phyloP scores from a whole-genome alignment of 2,329 filamentous ascomycete species.

The Paraphaeosphaeria sporulosa region DNA sequence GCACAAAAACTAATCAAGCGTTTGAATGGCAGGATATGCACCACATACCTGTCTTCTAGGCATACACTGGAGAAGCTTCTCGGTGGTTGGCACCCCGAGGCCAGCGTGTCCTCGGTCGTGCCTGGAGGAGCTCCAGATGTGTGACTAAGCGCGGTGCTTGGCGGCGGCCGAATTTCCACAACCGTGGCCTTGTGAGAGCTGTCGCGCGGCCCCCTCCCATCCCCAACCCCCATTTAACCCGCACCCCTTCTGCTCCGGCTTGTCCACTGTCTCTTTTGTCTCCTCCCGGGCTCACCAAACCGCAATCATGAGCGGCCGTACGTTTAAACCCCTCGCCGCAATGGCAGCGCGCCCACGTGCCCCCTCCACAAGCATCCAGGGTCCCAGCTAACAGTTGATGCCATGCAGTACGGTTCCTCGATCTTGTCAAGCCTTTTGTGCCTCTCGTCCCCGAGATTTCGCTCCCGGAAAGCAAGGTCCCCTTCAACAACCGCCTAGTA shows the following conservation, averaged over 20 bases:
- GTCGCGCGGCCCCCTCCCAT: constrained; percentile 41
- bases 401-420: constrained; percentile 90
- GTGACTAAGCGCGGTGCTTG: constrained; percentile 7
- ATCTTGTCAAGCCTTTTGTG: constrained; percentile 99
- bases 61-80: constrained; percentile 6
- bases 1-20: too few species aligned
- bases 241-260: constrained; percentile 32
- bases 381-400: constrained; percentile 31
- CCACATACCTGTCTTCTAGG: too few species aligned
- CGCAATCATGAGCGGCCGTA: constrained; percentile 67
- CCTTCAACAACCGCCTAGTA: constrained; percentile 84
- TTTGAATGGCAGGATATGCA: too few species aligned
- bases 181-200: constrained; percentile 38
- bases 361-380: constrained; percentile 12
- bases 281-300: constrained; percentile 40
- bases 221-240: constrained; percentile 30
- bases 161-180: constrained; percentile 22
- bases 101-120: constrained; percentile 27
- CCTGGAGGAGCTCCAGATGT: constrained; percentile 20
- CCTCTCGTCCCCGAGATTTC: constrained; percentile 97
- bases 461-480: constrained; percentile 91
- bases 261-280: constrained; percentile 45
- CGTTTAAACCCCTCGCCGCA: constrained; percentile 49
- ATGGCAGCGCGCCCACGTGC: constrained; percentile 27
- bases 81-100: constrained; percentile 18